These are phyloP conservation scores for Neofusicoccum umdonicola DNA, from an alignment of 2,329 filamentous ascomycete genomes.

Conservation along the genomic window DNA sequence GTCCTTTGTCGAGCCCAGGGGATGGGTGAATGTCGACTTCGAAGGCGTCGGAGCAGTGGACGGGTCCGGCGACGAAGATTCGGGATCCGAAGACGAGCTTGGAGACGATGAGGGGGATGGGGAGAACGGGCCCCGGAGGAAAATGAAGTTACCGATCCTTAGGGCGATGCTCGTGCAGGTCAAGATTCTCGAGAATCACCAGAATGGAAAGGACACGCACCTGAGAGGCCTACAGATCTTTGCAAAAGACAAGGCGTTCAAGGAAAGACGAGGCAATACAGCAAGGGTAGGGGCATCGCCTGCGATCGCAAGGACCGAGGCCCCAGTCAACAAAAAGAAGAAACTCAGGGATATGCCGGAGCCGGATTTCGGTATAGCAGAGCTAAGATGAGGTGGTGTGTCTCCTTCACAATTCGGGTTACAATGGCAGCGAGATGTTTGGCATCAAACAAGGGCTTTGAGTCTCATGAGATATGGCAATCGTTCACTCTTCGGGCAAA, in stretches of 20 bases:
- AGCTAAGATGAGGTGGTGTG: not conserved
- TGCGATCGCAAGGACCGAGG: constrained; percentile 16
- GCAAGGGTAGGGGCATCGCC: not conserved
- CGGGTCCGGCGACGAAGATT: constrained; percentile 18
- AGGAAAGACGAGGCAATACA: constrained; percentile 20
- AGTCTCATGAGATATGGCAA: no score
- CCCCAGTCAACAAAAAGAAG: constrained; percentile 16
- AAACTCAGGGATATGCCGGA: constrained; percentile 14
- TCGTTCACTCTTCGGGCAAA: no score
- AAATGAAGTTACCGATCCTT: constrained; percentile 69
- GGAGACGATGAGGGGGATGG: constrained; percentile 23
- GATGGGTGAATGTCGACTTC: constrained; percentile 86
- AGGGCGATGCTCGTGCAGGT: constrained; percentile 89
- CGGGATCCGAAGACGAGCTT: constrained; percentile 21
- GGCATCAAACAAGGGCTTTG: no score
- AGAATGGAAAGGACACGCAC: constrained; percentile 99
- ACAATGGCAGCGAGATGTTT: no score
- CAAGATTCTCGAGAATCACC: constrained; percentile 90
- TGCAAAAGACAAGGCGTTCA: constrained; percentile 43
- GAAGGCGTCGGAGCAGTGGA: constrained; percentile 55
- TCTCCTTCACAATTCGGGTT: not conserved
- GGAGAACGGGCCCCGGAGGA: constrained; percentile 44
- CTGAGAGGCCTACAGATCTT: constrained; percentile 89
- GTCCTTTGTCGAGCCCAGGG: constrained; percentile 72
- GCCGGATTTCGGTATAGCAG: constrained; percentile 11